Conservation (phyloP, 345 rosid species). For the Camelina laxa region DNA sequence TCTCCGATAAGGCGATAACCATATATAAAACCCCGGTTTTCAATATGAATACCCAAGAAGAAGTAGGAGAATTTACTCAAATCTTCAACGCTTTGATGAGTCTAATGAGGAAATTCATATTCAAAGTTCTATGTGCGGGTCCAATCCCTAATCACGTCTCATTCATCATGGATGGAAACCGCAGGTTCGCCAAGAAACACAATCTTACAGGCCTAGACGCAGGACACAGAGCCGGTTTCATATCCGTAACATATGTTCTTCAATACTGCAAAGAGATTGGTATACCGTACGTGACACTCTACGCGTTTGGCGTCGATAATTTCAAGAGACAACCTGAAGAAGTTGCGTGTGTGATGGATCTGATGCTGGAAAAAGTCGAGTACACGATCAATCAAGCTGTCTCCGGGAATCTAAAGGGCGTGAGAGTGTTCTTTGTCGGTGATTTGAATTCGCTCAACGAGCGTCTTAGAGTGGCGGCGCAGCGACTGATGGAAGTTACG, state of each 20-base stretch:
- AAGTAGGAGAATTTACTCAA: slow-evolving; percentile 27
- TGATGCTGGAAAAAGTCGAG: slow-evolving; percentile 40
- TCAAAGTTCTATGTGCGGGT: slow-evolving; percentile 36
- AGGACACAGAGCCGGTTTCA: slow-evolving; percentile 63
- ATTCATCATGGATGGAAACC: slow-evolving; percentile 48
- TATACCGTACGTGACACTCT: slow-evolving; percentile 59
- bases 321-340: slow-evolving; percentile 71
- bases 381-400: slow-evolving; percentile 15
- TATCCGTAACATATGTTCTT: slow-evolving; percentile 57
- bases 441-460: slow-evolving; percentile 48
- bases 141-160: slow-evolving; percentile 45
- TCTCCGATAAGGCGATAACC: background rate
- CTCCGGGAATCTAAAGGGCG: slow-evolving; percentile 50
- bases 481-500: slow-evolving; percentile 68
- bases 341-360: slow-evolving; percentile 70
- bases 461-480: slow-evolving; percentile 52
- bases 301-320: slow-evolving; percentile 81
- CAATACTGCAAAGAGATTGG: slow-evolving; percentile 68
- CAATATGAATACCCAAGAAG: slow-evolving; percentile 30
- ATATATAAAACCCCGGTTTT: background rate
- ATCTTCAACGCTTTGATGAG: slow-evolving; percentile 14
- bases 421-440: slow-evolving; percentile 53
- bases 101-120: slow-evolving; percentile 38
- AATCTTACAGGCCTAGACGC: slow-evolving; percentile 38
- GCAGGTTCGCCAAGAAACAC: slow-evolving; percentile 42